These are phyloP conservation scores for Remersonia thermophila DNA, from an alignment of 2,329 filamentous ascomycete genomes.

Conservation along the genomic window DNA sequence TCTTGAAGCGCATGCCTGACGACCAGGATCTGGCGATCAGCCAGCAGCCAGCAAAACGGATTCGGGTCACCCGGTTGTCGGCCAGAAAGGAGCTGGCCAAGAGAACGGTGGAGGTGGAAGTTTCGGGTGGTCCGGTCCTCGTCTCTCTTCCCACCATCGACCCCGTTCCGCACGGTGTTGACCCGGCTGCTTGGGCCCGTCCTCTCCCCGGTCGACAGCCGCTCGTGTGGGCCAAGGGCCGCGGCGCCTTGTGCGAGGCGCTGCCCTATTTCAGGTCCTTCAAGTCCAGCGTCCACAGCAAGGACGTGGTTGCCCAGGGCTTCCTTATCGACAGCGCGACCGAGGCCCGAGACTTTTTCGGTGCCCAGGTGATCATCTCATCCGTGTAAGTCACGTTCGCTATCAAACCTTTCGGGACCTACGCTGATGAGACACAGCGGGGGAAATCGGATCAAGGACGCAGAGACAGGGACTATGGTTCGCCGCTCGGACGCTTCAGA, in stretches of 20 bases:
- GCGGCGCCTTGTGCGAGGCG: slow-evolving; percentile 51
- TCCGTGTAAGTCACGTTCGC: slow-evolving; percentile 41
- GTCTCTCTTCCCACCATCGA: too few relatives aligned
- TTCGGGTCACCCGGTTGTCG: too few relatives aligned
- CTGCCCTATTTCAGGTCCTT: slow-evolving; percentile 49
- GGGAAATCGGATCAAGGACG: slow-evolving; percentile 37
- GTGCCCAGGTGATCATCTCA: slow-evolving; percentile 50
- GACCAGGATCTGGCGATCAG: too few relatives aligned
- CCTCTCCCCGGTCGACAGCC: not conserved
- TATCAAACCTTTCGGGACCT: too few relatives aligned
- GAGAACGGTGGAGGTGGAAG: too few relatives aligned
- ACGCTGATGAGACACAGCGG: slow-evolving; percentile 28
- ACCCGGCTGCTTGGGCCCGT: not conserved
- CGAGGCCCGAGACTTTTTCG: slow-evolving; percentile 44
- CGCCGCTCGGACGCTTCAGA: slow-evolving; percentile 22
- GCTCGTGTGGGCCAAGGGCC: slow-evolving; percentile 41
- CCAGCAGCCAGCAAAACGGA: too few relatives aligned
- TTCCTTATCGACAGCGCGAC: slow-evolving; percentile 47
- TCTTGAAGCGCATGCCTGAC: too few relatives aligned
- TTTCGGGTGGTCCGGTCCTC: too few relatives aligned
- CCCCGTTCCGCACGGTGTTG: not conserved
- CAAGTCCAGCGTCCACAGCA: slow-evolving; percentile 46
- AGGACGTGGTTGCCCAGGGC: slow-evolving; percentile 35
- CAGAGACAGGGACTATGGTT: slow-evolving; percentile 30
- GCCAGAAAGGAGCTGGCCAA: not conserved